phyloP scores from a whole-genome alignment of 305 asterid species.

The Fraxinus angustifolia region DNA sequence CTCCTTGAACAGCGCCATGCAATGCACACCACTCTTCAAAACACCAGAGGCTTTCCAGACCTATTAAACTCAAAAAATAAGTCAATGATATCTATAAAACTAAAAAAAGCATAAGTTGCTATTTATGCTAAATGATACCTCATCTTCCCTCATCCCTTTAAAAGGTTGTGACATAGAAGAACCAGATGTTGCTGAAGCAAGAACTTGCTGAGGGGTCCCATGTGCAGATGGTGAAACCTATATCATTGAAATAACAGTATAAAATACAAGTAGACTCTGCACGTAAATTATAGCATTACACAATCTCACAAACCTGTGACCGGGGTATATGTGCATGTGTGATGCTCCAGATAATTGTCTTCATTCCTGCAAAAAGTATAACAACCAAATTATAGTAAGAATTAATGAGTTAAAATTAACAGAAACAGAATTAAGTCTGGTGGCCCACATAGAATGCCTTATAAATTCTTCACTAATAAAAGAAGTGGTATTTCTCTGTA shows the following conservation, averaged over 20 bases:
- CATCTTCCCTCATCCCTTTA: constrained; percentile 98
- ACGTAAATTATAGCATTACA: constrained; percentile 16
- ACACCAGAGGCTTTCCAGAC: constrained; percentile 99
- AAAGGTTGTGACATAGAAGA: constrained; percentile 70
- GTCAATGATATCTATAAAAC: constrained; percentile 17
- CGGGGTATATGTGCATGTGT: constrained; percentile 96
- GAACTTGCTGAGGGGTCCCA: constrained; percentile 80
- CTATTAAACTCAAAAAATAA: constrained; percentile 47
- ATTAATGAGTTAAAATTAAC: neutral
- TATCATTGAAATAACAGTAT: constrained; percentile 17
- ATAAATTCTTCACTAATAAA: neutral
- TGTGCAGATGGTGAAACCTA: constrained; percentile 97
- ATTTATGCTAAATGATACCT: constrained; percentile 48
- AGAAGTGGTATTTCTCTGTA: neutral
- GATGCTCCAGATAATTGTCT: constrained; percentile 98
- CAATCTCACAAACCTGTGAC: constrained; percentile 64
- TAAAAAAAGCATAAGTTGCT: constrained; percentile 21
- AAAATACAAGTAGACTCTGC: constrained; percentile 19
- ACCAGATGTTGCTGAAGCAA: constrained; percentile 61
- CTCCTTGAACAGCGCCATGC: constrained; percentile 95
- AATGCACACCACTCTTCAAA: constrained; percentile 95
- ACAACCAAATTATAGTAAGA: constrained; percentile 18
- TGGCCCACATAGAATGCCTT: constrained; percentile 1
- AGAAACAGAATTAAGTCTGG: constrained; percentile 3
- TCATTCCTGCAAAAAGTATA: constrained; percentile 67